Evolutionary conservation across 768 basidiomycete species (phyloP), one percentile per base, ranked within the genome.

Genomic region (Suillus hirtellus): DNA sequence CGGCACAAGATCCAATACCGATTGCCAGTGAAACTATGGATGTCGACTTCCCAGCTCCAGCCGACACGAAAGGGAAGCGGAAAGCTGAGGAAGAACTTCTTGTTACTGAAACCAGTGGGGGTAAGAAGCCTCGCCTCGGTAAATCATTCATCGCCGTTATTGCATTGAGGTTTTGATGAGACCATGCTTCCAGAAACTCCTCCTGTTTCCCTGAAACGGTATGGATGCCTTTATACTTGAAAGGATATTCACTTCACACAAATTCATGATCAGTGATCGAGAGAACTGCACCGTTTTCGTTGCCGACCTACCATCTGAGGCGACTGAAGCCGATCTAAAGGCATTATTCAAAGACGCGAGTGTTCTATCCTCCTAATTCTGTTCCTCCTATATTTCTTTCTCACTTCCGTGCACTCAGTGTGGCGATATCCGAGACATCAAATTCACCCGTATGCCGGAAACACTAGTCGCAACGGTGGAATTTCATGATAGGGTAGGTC

Each of bases 261-360:
- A 27, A 3, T 44, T 35, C 8, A 42, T 17, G 14, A 53, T 14
- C 63, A 96, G 96, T 67, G 97, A 99, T 77, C 93, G 97, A 53
- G 97, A 99, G 78, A 92, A 98, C 68, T 86, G 89, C 35, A 96
- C 95, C 0, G 89, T 99, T 4, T 92, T 99, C 63, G 90, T 97
- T 15, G 84, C 88, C 3, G 87, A 90, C 52, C 76, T 97, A 11
- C 85, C 87, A 0, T 50, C 74, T 19, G 81, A 77, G 12, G 80
- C 82, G 11, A 80, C 80, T 0, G 89, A 94, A 60, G 84, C 84
- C 5, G 90, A 92, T 31, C 73, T 99, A n/a, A 77, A 69, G 34
- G 71, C 76, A 2, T 79, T 96, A 7, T 98, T 99, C 80, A 89
- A 89, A 76, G 95, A 97, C 67, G 96, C 97, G 64, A 62, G 87